phyloP scores from a whole-genome alignment of 805 yeast genomes.

The Pichia gijzeniarum region DNA sequence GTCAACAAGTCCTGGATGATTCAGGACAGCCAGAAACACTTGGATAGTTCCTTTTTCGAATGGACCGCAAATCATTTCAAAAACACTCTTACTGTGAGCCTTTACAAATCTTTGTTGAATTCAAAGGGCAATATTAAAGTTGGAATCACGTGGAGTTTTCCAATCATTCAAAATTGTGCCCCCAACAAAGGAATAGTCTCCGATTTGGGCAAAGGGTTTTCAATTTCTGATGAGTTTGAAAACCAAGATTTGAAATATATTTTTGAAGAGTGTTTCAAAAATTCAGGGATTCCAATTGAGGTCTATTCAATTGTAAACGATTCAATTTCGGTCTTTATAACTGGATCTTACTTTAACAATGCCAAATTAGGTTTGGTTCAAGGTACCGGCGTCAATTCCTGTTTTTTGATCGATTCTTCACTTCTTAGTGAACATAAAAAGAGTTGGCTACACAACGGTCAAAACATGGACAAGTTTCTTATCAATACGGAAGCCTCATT shows the following conservation, averaged over 20 bases:
- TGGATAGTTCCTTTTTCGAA: constrained; percentile 3
- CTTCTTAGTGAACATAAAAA: constrained; percentile 20
- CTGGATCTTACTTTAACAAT: constrained; percentile 35
- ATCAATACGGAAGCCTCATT: constrained; percentile 49
- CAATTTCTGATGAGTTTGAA: constrained; percentile 36
- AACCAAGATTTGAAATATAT: constrained; percentile 37
- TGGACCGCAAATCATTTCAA: constrained; percentile 5
- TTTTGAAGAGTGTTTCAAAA: constrained; percentile 27
- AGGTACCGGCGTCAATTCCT: constrained; percentile 64
- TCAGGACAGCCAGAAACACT: constrained; percentile 4
- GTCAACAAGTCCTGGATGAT: constrained; percentile 11
- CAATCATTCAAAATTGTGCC: constrained; percentile 34
- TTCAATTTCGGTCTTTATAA: constrained; percentile 56
- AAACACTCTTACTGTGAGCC: not conserved
- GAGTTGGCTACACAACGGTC: not conserved
- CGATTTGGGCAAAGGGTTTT: constrained; percentile 59
- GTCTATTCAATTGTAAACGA: constrained; percentile 50
- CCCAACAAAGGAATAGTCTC: constrained; percentile 41
- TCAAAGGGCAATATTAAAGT: constrained; percentile 24
- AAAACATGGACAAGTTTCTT: not conserved
- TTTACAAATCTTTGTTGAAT: constrained; percentile 14
- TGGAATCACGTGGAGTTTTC: constrained; percentile 56
- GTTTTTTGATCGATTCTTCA: constrained; percentile 30
- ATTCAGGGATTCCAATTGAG: constrained; percentile 26
- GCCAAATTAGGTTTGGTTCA: constrained; percentile 50